These are phyloP conservation scores for Xylaria polymorpha DNA, from an alignment of 2,329 filamentous ascomycete species.

Conservation along the genomic window DNA sequence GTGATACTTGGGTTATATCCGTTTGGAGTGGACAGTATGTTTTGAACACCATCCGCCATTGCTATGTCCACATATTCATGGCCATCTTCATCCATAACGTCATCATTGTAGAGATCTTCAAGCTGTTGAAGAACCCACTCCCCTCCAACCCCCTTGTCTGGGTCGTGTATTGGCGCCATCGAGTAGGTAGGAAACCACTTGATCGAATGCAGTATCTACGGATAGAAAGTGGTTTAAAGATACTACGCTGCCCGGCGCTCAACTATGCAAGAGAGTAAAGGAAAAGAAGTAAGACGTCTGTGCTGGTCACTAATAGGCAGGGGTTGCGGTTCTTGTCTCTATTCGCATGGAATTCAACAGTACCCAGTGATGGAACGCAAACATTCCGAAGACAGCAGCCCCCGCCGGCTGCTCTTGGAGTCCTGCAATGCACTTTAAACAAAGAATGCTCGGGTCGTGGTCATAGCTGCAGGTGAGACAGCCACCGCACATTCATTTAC, in stretches of 20 bases:
- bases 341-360: slow-evolving; percentile 39
- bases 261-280: slow-evolving; percentile 19
- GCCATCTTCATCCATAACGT: not conserved
- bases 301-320: slow-evolving; percentile 25
- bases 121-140: slow-evolving; percentile 15
- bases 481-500: slow-evolving; percentile 21
- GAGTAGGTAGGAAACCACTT: slow-evolving; percentile 1
- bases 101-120: slow-evolving; percentile 28
- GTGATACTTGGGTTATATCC: slow-evolving; percentile 53
- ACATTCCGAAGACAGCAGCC: slow-evolving; percentile 43
- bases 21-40: slow-evolving; percentile 30
- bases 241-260: slow-evolving; percentile 19
- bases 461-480: slow-evolving; percentile 42
- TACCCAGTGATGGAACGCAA: slow-evolving; percentile 36
- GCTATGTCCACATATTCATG: not conserved
- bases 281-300: slow-evolving; percentile 30
- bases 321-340: slow-evolving; percentile 40
- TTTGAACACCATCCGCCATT: not conserved
- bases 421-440: slow-evolving; percentile 39
- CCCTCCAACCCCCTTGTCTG: slow-evolving; percentile 1
- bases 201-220: slow-evolving; percentile 5
- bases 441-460: slow-evolving; percentile 45
- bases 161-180: slow-evolving; percentile 32
- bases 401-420: slow-evolving; percentile 36
- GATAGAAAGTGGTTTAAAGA: slow-evolving; percentile 7